phyloP scores from a whole-genome alignment of 139 green algal species.

The Penium margaritaceum region DNA sequence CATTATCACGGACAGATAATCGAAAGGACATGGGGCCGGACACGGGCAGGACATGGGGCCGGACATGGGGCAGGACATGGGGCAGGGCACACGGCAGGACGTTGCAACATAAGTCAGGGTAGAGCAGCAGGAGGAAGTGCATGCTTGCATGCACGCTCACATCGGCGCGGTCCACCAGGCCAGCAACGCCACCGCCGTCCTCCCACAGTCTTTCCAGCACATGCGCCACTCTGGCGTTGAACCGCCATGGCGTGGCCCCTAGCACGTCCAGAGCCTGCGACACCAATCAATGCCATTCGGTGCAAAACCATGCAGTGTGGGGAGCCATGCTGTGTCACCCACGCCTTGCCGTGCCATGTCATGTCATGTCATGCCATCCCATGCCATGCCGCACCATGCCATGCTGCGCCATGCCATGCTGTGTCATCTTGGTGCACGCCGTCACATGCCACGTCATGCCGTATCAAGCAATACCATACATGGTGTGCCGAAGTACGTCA shows the following conservation, averaged over 20 bases:
- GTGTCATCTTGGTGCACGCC: too few relatives aligned
- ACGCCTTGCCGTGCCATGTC: too few relatives aligned
- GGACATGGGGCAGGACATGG: neutral
- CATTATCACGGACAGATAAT: neutral
- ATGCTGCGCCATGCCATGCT: neutral
- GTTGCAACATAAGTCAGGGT: neutral
- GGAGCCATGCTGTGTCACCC: too few relatives aligned
- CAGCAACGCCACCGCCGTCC: constrained; percentile 13
- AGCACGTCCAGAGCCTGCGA: constrained; percentile 36
- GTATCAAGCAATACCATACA: neutral
- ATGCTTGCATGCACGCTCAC: neutral
- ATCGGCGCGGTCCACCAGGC: constrained; percentile 1
- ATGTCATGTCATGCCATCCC: too few relatives aligned
- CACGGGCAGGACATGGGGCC: neutral
- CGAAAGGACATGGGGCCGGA: too few relatives aligned
- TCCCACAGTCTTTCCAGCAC: constrained; percentile 36
- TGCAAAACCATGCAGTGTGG: neutral
- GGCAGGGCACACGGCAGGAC: neutral
- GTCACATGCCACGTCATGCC: too few relatives aligned
- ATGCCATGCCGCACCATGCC: neutral
- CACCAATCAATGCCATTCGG: neutral
- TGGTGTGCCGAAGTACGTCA: too few relatives aligned
- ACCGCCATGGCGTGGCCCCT: constrained; percentile 25
- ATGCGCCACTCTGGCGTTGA: constrained; percentile 13
- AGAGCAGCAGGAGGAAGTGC: neutral